Evolutionary conservation across 78 protist genomes (phyloP).

Genomic region (slime mould (Dictyostelium discoideum)): DNA sequence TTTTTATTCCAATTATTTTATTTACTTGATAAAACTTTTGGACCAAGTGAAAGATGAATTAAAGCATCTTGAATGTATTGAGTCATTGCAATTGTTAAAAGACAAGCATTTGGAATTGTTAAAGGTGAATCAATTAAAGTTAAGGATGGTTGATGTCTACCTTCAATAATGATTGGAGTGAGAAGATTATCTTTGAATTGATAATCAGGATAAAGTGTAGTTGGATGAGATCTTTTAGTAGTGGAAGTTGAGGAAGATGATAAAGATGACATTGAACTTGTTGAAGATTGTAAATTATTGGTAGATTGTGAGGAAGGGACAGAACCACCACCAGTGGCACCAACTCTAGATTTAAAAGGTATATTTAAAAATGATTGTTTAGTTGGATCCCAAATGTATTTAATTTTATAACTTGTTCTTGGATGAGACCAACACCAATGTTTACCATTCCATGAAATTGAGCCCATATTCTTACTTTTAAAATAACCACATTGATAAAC

Average conservation of each 20-base stretch:
- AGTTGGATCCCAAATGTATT: conserved; percentile 20
- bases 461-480: conserved; percentile 26
- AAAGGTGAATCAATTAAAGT: neutral
- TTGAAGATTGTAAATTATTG: neutral
- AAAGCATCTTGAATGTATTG: conserved; percentile 34
- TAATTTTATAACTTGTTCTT: conserved; percentile 49
- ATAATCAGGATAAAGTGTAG: conserved; percentile 65
- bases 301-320: neutral
- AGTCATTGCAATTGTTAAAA: conserved; percentile 41
- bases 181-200: conserved; percentile 1
- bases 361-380: conserved; percentile 15
- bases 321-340: neutral
- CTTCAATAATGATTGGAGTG: neutral
- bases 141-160: neutral
- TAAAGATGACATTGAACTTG: neutral
- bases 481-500: conserved; percentile 23
- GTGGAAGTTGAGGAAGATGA: neutral
- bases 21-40: neutral
- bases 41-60: conserved; percentile 16
- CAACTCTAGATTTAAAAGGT: neutral
- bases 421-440: conserved; percentile 66
- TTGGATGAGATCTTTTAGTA: conserved; percentile 11
- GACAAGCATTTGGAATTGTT: conserved; percentile 24
- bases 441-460: conserved; percentile 46
- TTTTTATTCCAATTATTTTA: neutral